Percentiles rank a stretch among this genome's conserved stretches.
These are phyloP conservation scores for Perkinsus marinus DNA, from an alignment of 169 alveolate genomes.

Conservation along the genomic window DNA sequence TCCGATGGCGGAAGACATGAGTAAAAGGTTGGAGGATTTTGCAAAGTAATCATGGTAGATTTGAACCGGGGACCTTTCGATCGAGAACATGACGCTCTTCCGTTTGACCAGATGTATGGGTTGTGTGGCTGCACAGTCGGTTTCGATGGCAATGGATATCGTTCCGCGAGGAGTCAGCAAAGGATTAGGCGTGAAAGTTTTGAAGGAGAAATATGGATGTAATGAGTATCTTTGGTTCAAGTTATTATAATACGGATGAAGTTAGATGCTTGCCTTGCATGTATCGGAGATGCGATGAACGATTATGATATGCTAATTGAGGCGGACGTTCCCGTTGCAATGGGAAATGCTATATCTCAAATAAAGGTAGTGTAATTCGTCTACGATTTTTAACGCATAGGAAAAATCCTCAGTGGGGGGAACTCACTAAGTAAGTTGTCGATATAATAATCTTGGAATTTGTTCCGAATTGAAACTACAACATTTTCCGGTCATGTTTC, in stretches of 20 bases:
- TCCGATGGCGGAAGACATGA: background rate
- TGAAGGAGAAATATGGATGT: background rate
- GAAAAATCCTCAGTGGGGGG: too few species aligned
- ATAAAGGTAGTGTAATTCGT: background rate
- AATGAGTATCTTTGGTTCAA: background rate
- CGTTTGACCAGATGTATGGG: background rate
- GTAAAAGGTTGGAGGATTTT: background rate
- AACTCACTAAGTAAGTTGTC: too few species aligned
- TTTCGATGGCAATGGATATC: background rate
- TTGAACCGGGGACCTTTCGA: background rate
- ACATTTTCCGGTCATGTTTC: too few species aligned
- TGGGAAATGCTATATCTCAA: background rate
- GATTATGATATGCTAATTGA: background rate
- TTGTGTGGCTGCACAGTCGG: background rate
- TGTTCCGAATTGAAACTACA: too few species aligned
- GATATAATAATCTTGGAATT: too few species aligned
- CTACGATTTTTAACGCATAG: too few species aligned
- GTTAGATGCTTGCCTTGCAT: background rate
- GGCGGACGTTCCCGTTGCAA: background rate
- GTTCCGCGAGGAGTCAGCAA: background rate
- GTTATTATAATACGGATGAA: background rate
- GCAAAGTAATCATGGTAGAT: background rate
- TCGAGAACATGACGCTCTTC: background rate
- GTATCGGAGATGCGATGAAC: background rate
- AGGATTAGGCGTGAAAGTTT: background rate